Base-by-base conservation (phyloP, 2,329 filamentous ascomycete genomes). In the Fusarium verticillioides region DNA sequence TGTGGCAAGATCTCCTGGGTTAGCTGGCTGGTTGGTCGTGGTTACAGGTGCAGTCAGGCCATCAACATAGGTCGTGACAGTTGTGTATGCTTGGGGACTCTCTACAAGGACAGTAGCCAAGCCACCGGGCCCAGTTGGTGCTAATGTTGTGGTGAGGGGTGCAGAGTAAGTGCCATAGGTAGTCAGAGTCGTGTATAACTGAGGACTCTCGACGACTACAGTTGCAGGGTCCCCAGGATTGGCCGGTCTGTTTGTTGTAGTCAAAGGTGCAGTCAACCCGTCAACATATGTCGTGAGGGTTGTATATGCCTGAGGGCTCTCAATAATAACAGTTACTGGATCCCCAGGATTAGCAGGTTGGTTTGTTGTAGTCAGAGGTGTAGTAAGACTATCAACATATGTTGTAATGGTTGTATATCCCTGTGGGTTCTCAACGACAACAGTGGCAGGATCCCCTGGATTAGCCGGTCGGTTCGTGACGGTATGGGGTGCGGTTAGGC, bases 261-360 rank as follows among this genome's bases (percentile, higher is more conserved):
- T 46, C 4, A 49, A 0, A 9, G 56, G 56, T 12, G 42, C 18
- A 9, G 40, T 59, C 3, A 59, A 19, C 0, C 23, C 8, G 8
- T 59, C 13, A 3, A 49, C 11, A 15, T 59, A 59, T 2, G 56
- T 59, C 1, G 56, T 59, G 7, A 12, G 2, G 8, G 56, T 59
- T 16, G 23, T 30, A 4, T 47, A 47, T 11, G 7, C 26, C 26
- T 26, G 26, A 26, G 26, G 26, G 4, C 18, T 21, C 18, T 47
- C 44, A 0, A 46, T 0, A 0, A 46, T 9, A 5, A 46, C 18
- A 1, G 43, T 46, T 0, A 6, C 26, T 0, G 40, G 40, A 11
- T 43, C 40, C 0, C 42, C 42, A 2, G n/a, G 42, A 8, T 43
- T 43, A 5, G 13, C 39, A 0, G 39, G 39, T 15, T 15, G 12